These are phyloP conservation scores for Paratinospora sagittata DNA, from an alignment of 164 flowering plant genomes.

Conservation along the genomic window DNA sequence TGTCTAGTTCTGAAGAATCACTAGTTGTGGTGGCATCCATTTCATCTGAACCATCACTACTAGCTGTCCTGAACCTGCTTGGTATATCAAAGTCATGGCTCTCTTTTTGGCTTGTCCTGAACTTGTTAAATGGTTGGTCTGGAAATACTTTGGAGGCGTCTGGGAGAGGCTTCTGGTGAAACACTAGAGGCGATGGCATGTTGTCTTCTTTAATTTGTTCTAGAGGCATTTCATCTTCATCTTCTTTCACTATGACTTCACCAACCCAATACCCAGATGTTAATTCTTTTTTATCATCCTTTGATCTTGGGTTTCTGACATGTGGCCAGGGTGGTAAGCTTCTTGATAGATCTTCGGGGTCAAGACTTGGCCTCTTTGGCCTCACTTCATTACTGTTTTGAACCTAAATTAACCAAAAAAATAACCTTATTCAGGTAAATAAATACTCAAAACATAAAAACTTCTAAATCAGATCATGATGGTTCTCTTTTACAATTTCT, in stretches of 20 bases:
- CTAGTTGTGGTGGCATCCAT: slow-evolving; percentile 76
- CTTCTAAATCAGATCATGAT: background rate
- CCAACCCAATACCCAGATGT: slow-evolving; percentile 82
- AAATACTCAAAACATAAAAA: background rate
- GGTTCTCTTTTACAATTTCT: background rate
- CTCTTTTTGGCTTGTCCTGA: slow-evolving; percentile 37
- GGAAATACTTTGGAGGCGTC: slow-evolving; percentile 40
- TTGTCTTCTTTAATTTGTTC: slow-evolving; percentile 51
- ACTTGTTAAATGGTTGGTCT: slow-evolving; percentile 39
- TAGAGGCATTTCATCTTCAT: slow-evolving; percentile 25
- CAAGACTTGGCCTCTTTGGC: slow-evolving; percentile 56
- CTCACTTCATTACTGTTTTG: slow-evolving; percentile 31
- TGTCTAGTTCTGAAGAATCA: slow-evolving; percentile 83
- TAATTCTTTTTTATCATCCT: slow-evolving; percentile 55
- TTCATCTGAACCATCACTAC: slow-evolving; percentile 66
- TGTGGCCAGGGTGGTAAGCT: slow-evolving; percentile 79
- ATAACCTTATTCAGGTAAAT: background rate
- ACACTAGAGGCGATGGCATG: slow-evolving; percentile 31
- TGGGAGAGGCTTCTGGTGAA: slow-evolving; percentile 48
- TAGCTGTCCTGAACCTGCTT: slow-evolving; percentile 33
- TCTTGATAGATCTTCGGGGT: slow-evolving; percentile 55
- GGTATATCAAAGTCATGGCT: slow-evolving; percentile 30
- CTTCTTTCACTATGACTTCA: slow-evolving; percentile 83
- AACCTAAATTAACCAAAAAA: slow-evolving; percentile 27
- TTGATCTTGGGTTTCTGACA: slow-evolving; percentile 35